A percentile compares a stretch with the other conserved stretches of the same genome.
These are phyloP conservation scores for Colletotrichum magnum DNA, from an alignment of 2,329 filamentous ascomycete species.

Conservation along the genomic window DNA sequence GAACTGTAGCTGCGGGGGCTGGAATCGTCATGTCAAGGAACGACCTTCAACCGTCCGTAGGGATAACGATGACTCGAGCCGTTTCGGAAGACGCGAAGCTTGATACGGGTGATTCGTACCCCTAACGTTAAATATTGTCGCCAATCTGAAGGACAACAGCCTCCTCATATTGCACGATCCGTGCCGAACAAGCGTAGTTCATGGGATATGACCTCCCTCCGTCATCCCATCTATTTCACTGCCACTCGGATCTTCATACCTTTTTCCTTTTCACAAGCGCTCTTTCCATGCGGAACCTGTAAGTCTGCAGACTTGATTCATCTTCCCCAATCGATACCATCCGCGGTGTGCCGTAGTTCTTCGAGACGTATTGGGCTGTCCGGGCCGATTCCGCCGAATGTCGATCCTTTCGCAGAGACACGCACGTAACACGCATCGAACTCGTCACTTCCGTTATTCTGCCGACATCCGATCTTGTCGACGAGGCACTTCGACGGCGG, in stretches of 20 bases:
- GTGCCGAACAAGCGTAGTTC: slow-evolving; percentile 6
- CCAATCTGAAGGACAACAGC: slow-evolving; percentile 27
- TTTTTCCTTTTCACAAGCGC: neutral
- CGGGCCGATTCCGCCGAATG: slow-evolving; percentile 19
- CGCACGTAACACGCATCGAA: neutral
- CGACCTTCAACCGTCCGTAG: slow-evolving; percentile 28
- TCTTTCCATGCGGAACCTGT: slow-evolving; percentile 1
- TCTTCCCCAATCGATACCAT: slow-evolving; percentile 9
- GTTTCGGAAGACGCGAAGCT: slow-evolving; percentile 33
- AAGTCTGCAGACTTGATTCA: neutral
- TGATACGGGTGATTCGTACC: slow-evolving; percentile 25
- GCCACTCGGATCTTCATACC: neutral
- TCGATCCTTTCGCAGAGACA: slow-evolving; percentile 7
- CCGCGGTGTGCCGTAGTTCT: neutral
- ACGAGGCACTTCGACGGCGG: neutral
- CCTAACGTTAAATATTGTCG: slow-evolving; percentile 34
- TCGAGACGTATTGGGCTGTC: slow-evolving; percentile 10
- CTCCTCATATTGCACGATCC: slow-evolving; percentile 22
- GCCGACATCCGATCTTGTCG: neutral
- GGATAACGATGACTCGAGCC: slow-evolving; percentile 38
- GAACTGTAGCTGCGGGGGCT: slow-evolving; percentile 27
- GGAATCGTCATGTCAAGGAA: slow-evolving; percentile 30
- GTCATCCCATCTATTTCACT: slow-evolving; percentile 25
- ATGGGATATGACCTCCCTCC: neutral
- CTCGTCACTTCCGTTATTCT: neutral